phyloP scores from a whole-genome alignment of 805 yeast species.

The Kazachstania bromeliacearum region DNA sequence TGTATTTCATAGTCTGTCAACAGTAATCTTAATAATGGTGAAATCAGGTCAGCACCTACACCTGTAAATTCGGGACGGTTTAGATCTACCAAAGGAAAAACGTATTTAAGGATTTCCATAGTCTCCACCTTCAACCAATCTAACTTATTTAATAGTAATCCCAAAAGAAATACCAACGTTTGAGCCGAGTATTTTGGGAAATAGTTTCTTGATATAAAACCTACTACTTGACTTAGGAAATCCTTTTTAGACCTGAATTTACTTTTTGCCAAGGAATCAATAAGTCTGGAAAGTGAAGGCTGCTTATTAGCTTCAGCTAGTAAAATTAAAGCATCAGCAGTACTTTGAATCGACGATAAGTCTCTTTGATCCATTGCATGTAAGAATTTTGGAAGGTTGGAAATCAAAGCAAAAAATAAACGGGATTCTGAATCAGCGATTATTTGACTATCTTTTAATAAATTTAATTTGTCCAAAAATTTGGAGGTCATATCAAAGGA shows the following conservation, averaged over 20 bases:
- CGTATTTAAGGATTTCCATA: conserved; percentile 59
- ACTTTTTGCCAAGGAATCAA: conserved; percentile 65
- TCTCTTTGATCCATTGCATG: conserved; percentile 62
- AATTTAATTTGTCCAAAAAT: conserved; percentile 62
- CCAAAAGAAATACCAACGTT: conserved; percentile 63
- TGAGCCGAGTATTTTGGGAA: conserved; percentile 71
- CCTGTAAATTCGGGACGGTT: conserved; percentile 72
- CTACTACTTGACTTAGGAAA: conserved; percentile 70
- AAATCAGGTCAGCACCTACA: conserved; percentile 88
- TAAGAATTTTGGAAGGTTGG: conserved; percentile 76
- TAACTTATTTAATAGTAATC: conserved; percentile 66
- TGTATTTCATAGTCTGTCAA: conserved; percentile 81
- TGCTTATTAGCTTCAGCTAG: conserved; percentile 53
- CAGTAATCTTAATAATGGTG: conserved; percentile 72
- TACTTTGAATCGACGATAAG: conserved; percentile 40
- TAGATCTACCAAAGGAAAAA: conserved; percentile 72
- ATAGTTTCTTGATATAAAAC: conserved; percentile 55
- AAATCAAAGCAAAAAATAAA: conserved; percentile 58
- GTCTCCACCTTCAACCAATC: conserved; percentile 77
- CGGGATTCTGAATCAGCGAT: conserved; percentile 66
- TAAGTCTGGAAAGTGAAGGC: conserved; percentile 55
- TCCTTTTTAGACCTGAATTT: conserved; percentile 87
- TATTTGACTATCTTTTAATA: conserved; percentile 60
- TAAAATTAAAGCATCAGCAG: conserved; percentile 47
- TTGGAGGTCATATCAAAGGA: conserved; percentile 71